A percentile compares a stretch with the other conserved stretches of the same genome.
Conservation (phyloP, 164 flowering plant genomes). For the Magnolia sinica region DNA sequence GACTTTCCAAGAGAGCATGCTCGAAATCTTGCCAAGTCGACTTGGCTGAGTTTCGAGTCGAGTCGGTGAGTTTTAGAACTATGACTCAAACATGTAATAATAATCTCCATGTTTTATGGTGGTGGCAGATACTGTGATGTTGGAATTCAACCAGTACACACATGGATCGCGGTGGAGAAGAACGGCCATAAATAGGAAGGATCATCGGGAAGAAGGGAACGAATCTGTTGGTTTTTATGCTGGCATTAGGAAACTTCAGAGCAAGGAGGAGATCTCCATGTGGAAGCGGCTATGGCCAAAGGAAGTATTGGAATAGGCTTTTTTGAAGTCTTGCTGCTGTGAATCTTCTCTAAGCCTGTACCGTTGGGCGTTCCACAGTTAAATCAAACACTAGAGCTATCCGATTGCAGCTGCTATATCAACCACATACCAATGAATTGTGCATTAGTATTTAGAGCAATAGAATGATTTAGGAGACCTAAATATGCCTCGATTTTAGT, state of each 20-base stretch:
- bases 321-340: not conserved
- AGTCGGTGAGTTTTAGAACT: too few relatives aligned
- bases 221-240: conserved; percentile 85
- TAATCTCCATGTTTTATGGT: not conserved
- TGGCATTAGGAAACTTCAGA: conserved; percentile 68
- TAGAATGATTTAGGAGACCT: not conserved
- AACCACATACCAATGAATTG: not conserved
- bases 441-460: not conserved
- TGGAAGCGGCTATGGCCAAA: conserved; percentile 81
- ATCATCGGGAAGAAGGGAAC: conserved; percentile 82
- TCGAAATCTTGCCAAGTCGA: too few relatives aligned
- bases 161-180: conserved; percentile 85
- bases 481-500: not conserved
- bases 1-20: too few relatives aligned
- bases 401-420: not conserved
- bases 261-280: conserved; percentile 47
- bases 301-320: conserved; percentile 50
- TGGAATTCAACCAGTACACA: conserved; percentile 85
- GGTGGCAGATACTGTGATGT: conserved; percentile 62
- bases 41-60: too few relatives aligned
- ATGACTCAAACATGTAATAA: too few relatives aligned
- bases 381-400: not conserved
- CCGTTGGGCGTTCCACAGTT: not conserved
- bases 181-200: conserved; percentile 51
- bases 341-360: not conserved